Base-by-base conservation (phyloP, 257 asterid species). In the Solanum habrochaites region DNA sequence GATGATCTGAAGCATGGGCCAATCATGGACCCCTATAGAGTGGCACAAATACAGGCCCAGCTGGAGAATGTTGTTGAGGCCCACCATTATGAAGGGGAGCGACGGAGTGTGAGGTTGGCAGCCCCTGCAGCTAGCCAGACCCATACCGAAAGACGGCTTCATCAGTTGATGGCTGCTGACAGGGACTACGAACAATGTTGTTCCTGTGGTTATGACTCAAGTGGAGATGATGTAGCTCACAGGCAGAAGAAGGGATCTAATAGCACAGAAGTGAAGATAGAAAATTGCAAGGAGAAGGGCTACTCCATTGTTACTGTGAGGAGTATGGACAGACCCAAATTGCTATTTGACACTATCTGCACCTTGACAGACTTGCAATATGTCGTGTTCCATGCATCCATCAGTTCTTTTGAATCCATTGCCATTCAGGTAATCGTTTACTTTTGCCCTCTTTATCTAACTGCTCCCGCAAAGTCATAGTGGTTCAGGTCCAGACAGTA, bases 131-230 rank as follows among this genome's bases (percentile, higher is more conserved):
- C 93, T 0, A 92, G 93, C 39, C 89, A 80, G 47, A 93, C 98
- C 8, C 98, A 96, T 91, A 92, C 96, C 1, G 99, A 96, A 91
- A 92, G 98, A 89, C 97, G 99, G 91, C 99, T 96, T 86, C 99
- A 96, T 92, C 98, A 96, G 92, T 88, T 96, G 85, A 90, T 96
- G 98, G 93, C 94, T 11, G 98, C 93, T 4, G 98, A 94, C 74
- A 39, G 93, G 39, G 98, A 96, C 90, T 95, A 94, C 27, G 94
- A 93, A 91, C 91, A 60, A 13, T 93, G 98, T 66, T 87, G 96
- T 83, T 93, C 91, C 32, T 91, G 98, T 37, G 91, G 94, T 64
- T 87, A 89, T 8, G 91, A 90, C 27, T 86, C 81, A 3, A 69
- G 86, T 56, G 94, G 91, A 9, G 88, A 89, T 60, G 93, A 92